Base-by-base conservation (phyloP, 495 filamentous ascomycete species). In the Aspergillus campestris region DNA sequence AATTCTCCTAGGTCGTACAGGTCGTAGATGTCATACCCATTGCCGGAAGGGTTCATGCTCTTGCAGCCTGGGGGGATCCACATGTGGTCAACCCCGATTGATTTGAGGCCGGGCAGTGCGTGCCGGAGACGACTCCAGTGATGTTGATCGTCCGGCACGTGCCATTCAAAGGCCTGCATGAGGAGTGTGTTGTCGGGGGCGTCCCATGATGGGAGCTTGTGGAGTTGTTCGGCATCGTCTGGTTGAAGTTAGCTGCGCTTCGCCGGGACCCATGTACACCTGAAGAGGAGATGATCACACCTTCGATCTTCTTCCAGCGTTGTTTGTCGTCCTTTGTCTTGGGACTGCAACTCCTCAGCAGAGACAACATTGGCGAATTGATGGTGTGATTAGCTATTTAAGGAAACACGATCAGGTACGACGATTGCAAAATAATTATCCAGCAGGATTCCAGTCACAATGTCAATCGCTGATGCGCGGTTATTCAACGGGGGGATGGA, bases 11-110 rank as follows among this genome's bases (percentile, higher is more conserved):
- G 60, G 43, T 89, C 84, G 51, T 83, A 89, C 4, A 89, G 61
- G 52, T 88, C 83, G 46, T 88, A 87, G 53, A 84, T 74, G 58
- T 87, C 84, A 56, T 87, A 87, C n/a, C 84, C 84, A 52, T 84
- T 86, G 8, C 80, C 79, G 5, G 72, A 51, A 1, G 74, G 73
- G 33, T 69, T 78, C 52, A 76, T 75, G 1, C 74, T 81, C 60
- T 87, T 89, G 64, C 84, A 87, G 44, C 74, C 85, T 0, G 85
- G 84, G 5, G 84, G 83, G 7, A 87, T 70, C 82, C 84, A 87
- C 29, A 87, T 70, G 52, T 74, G 77, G 56, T 81, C 74, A 40
- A 87, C 65, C 1, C 83, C 85, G 50, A 79, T 74, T 3, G 66
- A 63, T 45, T 80, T 75, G 10, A 85, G 64, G 18, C 66, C 63